These are phyloP conservation scores for Colletotrichum ledebouriae DNA, from an alignment of 2,329 filamentous ascomycete species.

Conservation along the genomic window DNA sequence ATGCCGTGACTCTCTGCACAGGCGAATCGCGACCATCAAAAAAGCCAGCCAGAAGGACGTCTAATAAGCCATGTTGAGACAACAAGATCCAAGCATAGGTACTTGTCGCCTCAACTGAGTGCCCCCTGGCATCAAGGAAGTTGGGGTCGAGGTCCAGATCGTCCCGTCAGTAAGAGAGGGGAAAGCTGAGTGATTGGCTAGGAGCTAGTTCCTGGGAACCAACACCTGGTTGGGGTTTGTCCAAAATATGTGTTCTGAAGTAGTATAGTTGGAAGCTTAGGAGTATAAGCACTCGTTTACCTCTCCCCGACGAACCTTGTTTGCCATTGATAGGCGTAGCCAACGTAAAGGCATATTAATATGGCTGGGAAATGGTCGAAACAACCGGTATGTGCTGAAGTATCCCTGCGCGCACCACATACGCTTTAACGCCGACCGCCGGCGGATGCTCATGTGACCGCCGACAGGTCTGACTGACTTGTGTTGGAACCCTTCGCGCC, in stretches of 20 bases:
- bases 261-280: too few species aligned
- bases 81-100: not conserved
- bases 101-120: not conserved
- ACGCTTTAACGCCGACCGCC: not conserved
- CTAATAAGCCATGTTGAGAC: conserved; percentile 6
- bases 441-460: not conserved
- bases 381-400: not conserved
- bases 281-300: too few species aligned
- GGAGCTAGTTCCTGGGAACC: conserved; percentile 1
- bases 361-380: not conserved
- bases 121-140: not conserved
- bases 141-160: not conserved
- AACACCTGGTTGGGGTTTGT: not conserved
- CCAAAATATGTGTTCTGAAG: too few species aligned
- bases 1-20: not conserved
- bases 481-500: conserved; percentile 5
- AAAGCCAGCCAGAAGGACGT: not conserved
- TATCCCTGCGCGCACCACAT: not conserved
- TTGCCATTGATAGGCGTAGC: not conserved
- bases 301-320: not conserved
- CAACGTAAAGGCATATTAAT: not conserved
- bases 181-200: not conserved
- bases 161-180: conserved; percentile 4
- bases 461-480: conserved; percentile 10
- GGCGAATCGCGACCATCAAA: not conserved